These are phyloP conservation scores for Talaromyces sp. DNA, from an alignment of 2,329 filamentous ascomycete genomes.

Conservation along the genomic window DNA sequence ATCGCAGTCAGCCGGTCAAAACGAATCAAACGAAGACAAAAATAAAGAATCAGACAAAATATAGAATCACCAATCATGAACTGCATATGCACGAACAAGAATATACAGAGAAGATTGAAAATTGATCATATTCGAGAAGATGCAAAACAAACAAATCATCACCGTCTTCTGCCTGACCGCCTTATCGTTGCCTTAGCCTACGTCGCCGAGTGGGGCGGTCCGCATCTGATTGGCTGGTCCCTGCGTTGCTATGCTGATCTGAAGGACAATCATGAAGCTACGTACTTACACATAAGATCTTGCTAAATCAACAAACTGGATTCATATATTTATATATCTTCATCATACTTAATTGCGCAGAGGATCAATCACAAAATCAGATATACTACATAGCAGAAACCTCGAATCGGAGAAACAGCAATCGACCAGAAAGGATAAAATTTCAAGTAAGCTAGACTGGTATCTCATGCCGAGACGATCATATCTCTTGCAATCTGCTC, in stretches of 20 bases:
- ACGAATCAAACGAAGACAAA: too few species aligned
- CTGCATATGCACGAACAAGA: background rate
- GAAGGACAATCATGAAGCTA: background rate
- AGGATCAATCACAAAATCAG: constrained; percentile 2
- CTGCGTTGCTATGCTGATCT: background rate
- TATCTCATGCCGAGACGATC: constrained; percentile 9
- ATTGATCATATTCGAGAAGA: background rate
- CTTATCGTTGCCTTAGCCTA: constrained; percentile 13
- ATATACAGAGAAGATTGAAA: background rate
- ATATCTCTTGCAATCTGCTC: constrained; percentile 4
- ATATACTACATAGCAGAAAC: constrained; percentile 15
- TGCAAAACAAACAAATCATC: constrained; percentile 15
- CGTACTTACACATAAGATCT: background rate
- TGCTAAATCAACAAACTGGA: background rate
- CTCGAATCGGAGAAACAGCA: constrained; percentile 7
- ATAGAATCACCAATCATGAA: background rate
- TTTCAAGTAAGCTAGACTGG: constrained; percentile 10
- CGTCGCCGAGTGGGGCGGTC: background rate
- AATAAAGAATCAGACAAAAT: background rate
- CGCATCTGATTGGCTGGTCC: constrained; percentile 5
- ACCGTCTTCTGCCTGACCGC: constrained; percentile 11
- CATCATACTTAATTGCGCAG: background rate
- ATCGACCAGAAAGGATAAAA: constrained; percentile 6
- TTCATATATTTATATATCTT: background rate
- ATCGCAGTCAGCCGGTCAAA: background rate